Evolutionary conservation across 2,329 filamentous ascomycete species (phyloP), one percentile per base, ranked within the genome.

Genomic region (Clonostachys rosea): DNA sequence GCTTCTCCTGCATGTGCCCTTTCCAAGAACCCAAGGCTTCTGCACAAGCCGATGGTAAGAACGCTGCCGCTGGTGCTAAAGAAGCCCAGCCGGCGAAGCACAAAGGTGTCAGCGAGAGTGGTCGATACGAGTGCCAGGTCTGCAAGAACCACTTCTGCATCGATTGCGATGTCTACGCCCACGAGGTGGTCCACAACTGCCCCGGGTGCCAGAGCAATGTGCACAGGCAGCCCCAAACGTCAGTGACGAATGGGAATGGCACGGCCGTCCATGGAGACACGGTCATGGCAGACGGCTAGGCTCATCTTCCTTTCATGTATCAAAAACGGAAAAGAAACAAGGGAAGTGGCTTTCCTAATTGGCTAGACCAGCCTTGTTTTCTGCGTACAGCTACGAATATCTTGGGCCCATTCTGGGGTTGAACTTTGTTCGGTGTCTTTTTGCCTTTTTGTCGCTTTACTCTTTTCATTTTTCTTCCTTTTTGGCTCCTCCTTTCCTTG

Each of bases 111-210:
- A 92, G 88, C 63, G 89, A 95, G 70, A 94, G 87, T 60, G 84
- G 87, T 43, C 75, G 94, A 45, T 99, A 99, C 63, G 89, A 88
- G 49, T 99, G 94, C 64, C 81, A 86, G 55, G 84, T 86, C n/a
- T 99, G 94, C 66, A 69, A 78, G 4, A 84, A 88, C 50, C 92
- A 97, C 68, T 99, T 97, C 63, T 99, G 94, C 73, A 95, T 99
- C 54, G 94, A 99, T 64, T 99, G 94, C 65, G 94, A 99, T 65
- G 83, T 96, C 20, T 96, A 94, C 69, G 87, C 89, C 20, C 94
- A 99, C 63, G 91, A 96, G 69, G 83, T 95, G 12, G 80, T 96
- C 45, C 92, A 99, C 64, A 97, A 97, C 66, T 99, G 94, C 60
- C 91, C 94, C 0, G 92, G 92, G 0, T 99, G 94, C 64, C 86